Base-by-base conservation (phyloP, 1,284 basidiomycete species). In the Puccinia horiana region DNA sequence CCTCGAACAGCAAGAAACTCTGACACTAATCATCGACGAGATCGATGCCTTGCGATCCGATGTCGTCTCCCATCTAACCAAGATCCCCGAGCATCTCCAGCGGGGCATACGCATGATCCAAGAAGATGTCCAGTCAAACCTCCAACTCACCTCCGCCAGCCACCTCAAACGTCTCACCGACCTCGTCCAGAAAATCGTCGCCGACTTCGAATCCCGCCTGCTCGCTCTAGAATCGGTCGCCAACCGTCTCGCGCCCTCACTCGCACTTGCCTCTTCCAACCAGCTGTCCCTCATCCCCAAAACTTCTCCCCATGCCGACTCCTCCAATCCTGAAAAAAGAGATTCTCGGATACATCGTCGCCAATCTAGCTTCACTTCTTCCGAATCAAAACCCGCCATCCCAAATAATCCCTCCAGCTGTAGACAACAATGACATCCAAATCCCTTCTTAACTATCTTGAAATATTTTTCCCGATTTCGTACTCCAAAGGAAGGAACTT, bases 1-100 rank as follows among this genome's bases (percentile, higher is more conserved):
- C 26, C n/a, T 11, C 42, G 8, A 40, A 26, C 40, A 44, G 9
- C 65, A 20, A 18, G 26, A 26, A 2, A 26, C 65, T 18, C 23
- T 69, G 6, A 20, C 44, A 11, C 65, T 14, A 32, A 47, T 69
- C n/a, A 47, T 26, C 40, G 29, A 20, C 0, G 42, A 69, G 23
- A 47, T 69, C 42, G 29, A 23, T 9, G 40, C 44, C 12, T 35
- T 75, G 11, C 14, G 35, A 14, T 4, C 54, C 12, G 18, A 75
- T 2, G 73, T 75, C 2, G 40, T 61, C 14, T 23, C 35, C 4
- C 12, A 29, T 40, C 40, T 75, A 11, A 61, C 52, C 4, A 54
- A 75, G 54, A 75, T 75, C 54, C 73, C 73, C 18, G 54, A 32
- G 1, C 56, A 75, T 26, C 37, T 75, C 5, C 54, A 75, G 18